Evolutionary conservation across 2,329 filamentous ascomycete genomes (phyloP), one percentile per base, ranked within the genome.

Genomic region (Aspergillus phoenicis): DNA sequence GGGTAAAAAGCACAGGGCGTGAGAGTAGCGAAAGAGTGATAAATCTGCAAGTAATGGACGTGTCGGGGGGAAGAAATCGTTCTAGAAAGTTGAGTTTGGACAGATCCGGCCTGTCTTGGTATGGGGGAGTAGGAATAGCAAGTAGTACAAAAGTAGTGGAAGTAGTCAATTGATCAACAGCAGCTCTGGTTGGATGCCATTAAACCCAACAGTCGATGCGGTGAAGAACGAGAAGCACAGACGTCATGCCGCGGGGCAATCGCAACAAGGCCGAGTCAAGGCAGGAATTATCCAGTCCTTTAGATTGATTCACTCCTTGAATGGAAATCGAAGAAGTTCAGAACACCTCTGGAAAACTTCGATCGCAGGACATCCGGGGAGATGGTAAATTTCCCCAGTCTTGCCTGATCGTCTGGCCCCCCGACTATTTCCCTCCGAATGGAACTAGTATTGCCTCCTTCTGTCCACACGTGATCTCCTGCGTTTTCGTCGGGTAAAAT

Each of bases 231-330:
- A 56, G 47, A 48, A 62, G 60, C 63, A 59, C 62, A 64, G 63
- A 65, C 63, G 66, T 67, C 64, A 69, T 67, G 57, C 67, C 64
- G 64, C 62, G 66, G 68, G 66, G 66, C 62, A 67, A 30, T 58
- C 26, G 52, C 47, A 36, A 47, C 62, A 48, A 56, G 52, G 20
- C 48, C 52, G 45, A 36, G 17, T 47, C 7, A 38, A 56, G 52
- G 22, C 17, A 28, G 36, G 17, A 39, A 22, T 20, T 8, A 24
- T 11, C 22, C 41, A 8, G 20, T 13, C 41, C 10, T 36, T 36
- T 13, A 15, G 11, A 5, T 13, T 13, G 20, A 45, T 17, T 22
- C 41, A 45, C 20, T 45, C 10, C 11, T 5, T 45, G 41, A 22
- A 45, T 24, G 20, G 11, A 20, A 24, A 22, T 20, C 11, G 41